Percentiles rank a stretch among this genome's conserved stretches.
Evolutionary conservation across 306 rosid genomes (phyloP).

Genomic region (Vigna radiata): DNA sequence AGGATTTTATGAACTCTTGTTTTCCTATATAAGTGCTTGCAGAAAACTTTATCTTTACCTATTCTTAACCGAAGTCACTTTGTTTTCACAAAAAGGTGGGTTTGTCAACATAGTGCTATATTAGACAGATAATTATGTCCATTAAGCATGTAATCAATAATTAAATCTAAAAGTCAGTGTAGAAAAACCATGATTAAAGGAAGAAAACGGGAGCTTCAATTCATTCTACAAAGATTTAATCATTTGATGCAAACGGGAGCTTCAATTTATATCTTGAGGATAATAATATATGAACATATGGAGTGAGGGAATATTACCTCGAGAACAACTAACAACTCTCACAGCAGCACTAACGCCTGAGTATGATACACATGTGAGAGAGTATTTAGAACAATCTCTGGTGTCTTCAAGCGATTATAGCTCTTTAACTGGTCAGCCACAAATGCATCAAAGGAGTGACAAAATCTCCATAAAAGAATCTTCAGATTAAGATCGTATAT

Average conservation of each 20-base stretch:
- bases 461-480: conserved; percentile 3
- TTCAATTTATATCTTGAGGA: conserved; percentile 7
- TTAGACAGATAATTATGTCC: no score
- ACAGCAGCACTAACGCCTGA: conserved; percentile 5
- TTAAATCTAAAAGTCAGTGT: no score
- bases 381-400: conserved; percentile 5
- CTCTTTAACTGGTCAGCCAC: conserved; percentile 2
- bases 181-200: no score
- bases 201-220: neutral
- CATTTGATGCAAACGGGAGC: conserved; percentile 3
- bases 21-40: no score
- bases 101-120: no score
- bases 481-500: neutral
- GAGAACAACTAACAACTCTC: neutral
- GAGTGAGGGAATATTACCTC: neutral
- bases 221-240: neutral
- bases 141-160: no score
- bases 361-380: neutral
- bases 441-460: neutral
- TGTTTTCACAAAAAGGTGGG: no score
- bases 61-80: no score
- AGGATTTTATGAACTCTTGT: no score
- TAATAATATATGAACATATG: neutral
- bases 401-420: neutral
- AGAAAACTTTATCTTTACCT: no score